Percentiles rank a stretch among this genome's conserved stretches.
These are phyloP conservation scores for Populus deltoides DNA, from an alignment of 345 rosid genomes.

Conservation along the genomic window DNA sequence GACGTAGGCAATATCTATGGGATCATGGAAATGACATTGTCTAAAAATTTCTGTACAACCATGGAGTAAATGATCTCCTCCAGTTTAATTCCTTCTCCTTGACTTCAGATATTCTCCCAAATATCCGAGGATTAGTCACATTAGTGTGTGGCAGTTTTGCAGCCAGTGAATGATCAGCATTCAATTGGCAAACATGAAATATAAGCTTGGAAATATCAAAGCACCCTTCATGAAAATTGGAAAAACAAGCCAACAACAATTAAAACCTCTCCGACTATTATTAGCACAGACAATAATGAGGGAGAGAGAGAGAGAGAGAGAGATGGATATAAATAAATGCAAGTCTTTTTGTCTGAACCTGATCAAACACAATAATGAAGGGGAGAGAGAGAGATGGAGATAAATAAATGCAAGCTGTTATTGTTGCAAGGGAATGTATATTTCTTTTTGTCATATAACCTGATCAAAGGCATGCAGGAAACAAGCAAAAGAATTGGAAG, in stretches of 20 bases:
- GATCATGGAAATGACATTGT: constrained; percentile 65
- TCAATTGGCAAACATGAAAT: not conserved
- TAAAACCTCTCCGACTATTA: not conserved
- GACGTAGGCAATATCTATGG: constrained; percentile 61
- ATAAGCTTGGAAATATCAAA: not conserved
- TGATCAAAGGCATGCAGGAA: not conserved
- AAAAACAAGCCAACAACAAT: not conserved
- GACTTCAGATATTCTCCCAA: constrained; percentile 87
- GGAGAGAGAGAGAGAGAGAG: not conserved
- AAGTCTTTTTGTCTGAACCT: too few species aligned
- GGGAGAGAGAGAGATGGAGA: not conserved
- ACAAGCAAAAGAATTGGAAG: not conserved
- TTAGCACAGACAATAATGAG: not conserved
- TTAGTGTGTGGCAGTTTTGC: not conserved
- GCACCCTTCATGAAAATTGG: not conserved
- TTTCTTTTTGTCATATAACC: too few species aligned
- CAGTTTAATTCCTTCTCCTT: constrained; percentile 68
- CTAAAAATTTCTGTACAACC: constrained; percentile 70
- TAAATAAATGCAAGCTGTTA: too few species aligned
- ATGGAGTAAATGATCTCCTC: constrained; percentile 85
- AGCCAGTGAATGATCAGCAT: constrained; percentile 1
- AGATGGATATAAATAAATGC: too few species aligned
- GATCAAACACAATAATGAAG: too few species aligned
- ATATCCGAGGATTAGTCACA: constrained; percentile 9
- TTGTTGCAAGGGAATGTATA: too few species aligned